Percentiles rank a stretch among this genome's conserved stretches.
Conservation (phyloP, 2,329 filamentous ascomycete genomes). For the Diaporthe caulivora region DNA sequence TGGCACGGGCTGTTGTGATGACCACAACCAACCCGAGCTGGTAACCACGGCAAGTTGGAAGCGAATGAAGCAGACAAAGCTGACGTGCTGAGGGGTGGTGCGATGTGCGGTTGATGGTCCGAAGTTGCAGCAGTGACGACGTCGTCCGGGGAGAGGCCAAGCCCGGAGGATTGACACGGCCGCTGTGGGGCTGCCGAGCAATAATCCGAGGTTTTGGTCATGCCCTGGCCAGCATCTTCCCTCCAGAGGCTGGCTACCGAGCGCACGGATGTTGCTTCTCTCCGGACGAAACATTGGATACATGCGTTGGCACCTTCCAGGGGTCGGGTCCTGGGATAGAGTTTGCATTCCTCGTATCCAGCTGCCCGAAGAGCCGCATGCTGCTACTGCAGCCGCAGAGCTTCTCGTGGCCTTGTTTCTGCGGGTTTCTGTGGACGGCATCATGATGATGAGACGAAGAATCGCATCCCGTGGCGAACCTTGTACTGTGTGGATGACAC, state of each 20-base stretch:
- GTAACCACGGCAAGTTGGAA: background rate
- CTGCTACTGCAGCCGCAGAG: conserved; percentile 19
- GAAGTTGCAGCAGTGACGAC: background rate
- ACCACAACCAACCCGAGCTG: background rate
- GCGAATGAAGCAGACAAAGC: background rate
- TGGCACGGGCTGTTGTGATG: background rate
- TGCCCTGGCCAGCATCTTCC: conserved; percentile 22
- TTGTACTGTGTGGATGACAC: background rate
- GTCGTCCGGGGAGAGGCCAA: background rate
- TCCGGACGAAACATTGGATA: conserved; percentile 19
- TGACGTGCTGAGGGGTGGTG: background rate
- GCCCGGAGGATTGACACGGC: conserved; percentile 19
- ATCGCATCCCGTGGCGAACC: background rate
- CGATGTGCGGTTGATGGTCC: conserved; percentile 9
- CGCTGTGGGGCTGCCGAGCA: conserved; percentile 27
- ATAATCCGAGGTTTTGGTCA: conserved; percentile 28
- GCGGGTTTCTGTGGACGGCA: background rate
- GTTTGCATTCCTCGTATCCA: conserved; percentile 26
- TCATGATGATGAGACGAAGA: conserved; percentile 6
- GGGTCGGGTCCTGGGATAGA: conserved; percentile 17
- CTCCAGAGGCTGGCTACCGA: background rate
- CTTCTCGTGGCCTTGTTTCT: background rate
- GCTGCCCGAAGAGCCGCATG: conserved; percentile 31
- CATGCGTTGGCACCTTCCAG: conserved; percentile 21
- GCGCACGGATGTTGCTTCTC: conserved; percentile 12